Evolutionary conservation across 345 rosid species (phyloP), one percentile per base, ranked within the genome.

Genomic region (Theobroma cacao): DNA sequence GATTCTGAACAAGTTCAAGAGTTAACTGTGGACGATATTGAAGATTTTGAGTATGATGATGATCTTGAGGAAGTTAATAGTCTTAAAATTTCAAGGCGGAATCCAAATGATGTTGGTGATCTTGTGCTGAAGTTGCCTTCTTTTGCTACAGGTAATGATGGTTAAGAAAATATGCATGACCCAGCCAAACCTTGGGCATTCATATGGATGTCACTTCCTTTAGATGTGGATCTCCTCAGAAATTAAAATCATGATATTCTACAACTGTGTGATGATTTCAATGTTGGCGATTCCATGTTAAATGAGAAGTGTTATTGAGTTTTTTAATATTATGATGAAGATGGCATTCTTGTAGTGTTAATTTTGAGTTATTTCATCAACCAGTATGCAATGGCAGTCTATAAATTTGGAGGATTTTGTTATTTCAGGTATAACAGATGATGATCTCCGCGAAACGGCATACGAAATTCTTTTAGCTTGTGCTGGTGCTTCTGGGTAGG

Each of bases 401-500:
- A 15, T 59, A 41, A 65, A 58, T 73, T 33, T 40, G 60, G 45
- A 48, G 28, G 40, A n/a, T 40, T 62, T 76, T 71, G 45, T 26
- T 77, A 5, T 59, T 83, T 80, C 86, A 96, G 99, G 97, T 81
- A 88, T 91, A 38, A 85, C 91, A 34, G 98, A 91, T 82, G 99
- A 96, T 48, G 99, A 96, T 84, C 91, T 94, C 43, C 95, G 98
- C 12, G 98, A 96, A 85, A 91, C 97, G 75, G 97, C 99, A 40
- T 96, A 90, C 68, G 98, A 96, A 86, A 82, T 92, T 84, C 94
- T 96, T 64, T 82, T 96, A 88, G 97, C 98, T 40, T 94, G 98
- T 81, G 99, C 99, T 77, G 99, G 99, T 74, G 95, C 99, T 70
- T 79, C 98, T 60, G 98, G 99, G 99, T 96, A 88, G 79, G 81